phyloP scores from a whole-genome alignment of 768 basidiomycete species.

The Phanerochaete sordida region DNA sequence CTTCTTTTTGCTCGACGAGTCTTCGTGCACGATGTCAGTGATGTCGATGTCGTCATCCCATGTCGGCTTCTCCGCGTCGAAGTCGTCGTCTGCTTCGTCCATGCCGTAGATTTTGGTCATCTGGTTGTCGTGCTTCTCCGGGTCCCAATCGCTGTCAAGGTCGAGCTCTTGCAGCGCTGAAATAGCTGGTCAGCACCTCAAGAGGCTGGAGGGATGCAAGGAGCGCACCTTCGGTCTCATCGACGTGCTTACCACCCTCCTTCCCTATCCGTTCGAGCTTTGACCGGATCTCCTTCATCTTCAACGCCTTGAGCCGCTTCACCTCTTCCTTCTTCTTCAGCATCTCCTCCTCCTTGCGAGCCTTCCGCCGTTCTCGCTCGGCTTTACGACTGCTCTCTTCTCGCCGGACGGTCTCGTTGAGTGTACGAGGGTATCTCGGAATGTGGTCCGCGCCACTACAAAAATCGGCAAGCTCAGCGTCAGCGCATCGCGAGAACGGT shows the following conservation, averaged over 20 bases:
- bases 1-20: slow-evolving; percentile 42
- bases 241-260: slow-evolving; percentile 60
- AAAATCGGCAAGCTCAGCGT: not conserved
- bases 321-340: slow-evolving; percentile 76
- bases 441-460: slow-evolving; percentile 63
- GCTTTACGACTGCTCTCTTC: slow-evolving; percentile 78
- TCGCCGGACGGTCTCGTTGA: slow-evolving; percentile 62
- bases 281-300: slow-evolving; percentile 74
- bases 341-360: slow-evolving; percentile 77
- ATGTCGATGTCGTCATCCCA: slow-evolving; percentile 94
- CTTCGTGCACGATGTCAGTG: slow-evolving; percentile 49
- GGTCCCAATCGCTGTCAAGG: slow-evolving; percentile 92
- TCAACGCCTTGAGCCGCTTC: slow-evolving; percentile 75
- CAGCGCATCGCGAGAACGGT: not conserved
- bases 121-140: slow-evolving; percentile 75
- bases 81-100: slow-evolving; percentile 29
- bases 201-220: not conserved
- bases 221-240: slow-evolving; percentile 27
- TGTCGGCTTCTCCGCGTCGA: slow-evolving; percentile 63
- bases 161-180: slow-evolving; percentile 69
- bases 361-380: slow-evolving; percentile 73
- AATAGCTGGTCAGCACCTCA: not conserved
- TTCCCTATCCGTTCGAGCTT: slow-evolving; percentile 71
- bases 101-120: slow-evolving; percentile 73
- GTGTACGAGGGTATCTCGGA: slow-evolving; percentile 70